phyloP scores from a whole-genome alignment of 2,329 filamentous ascomycete genomes.

The Xylariaceae sp. region DNA sequence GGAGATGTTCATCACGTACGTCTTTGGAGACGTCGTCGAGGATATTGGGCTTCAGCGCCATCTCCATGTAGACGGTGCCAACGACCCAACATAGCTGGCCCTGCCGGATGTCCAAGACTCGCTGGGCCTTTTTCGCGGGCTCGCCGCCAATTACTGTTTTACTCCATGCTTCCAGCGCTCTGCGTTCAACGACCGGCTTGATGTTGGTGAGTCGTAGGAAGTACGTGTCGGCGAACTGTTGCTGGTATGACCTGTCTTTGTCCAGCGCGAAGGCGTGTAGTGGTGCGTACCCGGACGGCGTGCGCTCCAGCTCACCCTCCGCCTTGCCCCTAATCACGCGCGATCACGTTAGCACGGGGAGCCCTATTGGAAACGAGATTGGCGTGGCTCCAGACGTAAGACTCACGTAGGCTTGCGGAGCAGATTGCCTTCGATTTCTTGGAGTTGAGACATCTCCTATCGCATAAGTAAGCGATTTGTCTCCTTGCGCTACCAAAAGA shows the following conservation, averaged over 20 bases:
- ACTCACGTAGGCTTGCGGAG: conserved; percentile 49
- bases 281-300: conserved; percentile 62
- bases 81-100: conserved; percentile 93
- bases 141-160: conserved; percentile 75
- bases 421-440: conserved; percentile 42
- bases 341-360: background rate
- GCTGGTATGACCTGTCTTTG: conserved; percentile 71
- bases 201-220: conserved; percentile 85
- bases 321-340: conserved; percentile 34
- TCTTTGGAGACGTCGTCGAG: conserved; percentile 93
- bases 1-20: conserved; percentile 44
- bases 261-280: conserved; percentile 71
- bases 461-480: background rate
- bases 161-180: conserved; percentile 72
- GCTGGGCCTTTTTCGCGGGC: conserved; percentile 68
- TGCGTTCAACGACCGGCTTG: conserved; percentile 73
- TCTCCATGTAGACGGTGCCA: conserved; percentile 95
- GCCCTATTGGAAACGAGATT: background rate
- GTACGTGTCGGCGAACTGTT: conserved; percentile 98
- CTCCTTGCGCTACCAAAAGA: conserved; percentile 1
- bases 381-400: background rate
- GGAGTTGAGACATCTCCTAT: conserved; percentile 40
- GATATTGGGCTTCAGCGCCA: conserved; percentile 93
- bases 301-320: conserved; percentile 47
- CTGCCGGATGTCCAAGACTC: conserved; percentile 92